phyloP scores from a whole-genome alignment of 2,329 filamentous ascomycete genomes.

The Alternaria postmessia region DNA sequence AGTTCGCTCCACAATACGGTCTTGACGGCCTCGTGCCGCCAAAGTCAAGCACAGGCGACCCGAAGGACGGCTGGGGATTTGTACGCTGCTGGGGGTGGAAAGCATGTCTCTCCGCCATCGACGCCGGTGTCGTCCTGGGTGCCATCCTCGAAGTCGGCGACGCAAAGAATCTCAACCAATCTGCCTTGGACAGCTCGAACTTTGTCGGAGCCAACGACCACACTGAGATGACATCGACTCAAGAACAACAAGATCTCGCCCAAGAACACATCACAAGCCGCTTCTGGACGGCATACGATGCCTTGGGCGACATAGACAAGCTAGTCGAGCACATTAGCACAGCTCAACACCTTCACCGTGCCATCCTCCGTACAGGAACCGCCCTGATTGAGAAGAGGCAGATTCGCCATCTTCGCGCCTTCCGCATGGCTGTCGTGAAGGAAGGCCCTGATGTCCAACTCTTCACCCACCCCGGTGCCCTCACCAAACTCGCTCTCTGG shows the following conservation, averaged over 20 bases:
- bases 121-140: conserved; percentile 91
- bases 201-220: conserved; percentile 38
- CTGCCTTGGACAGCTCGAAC: conserved; percentile 43
- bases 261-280: conserved; percentile 59
- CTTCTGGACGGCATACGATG: conserved; percentile 68
- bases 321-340: conserved; percentile 79
- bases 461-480: conserved; percentile 89
- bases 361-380: conserved; percentile 92
- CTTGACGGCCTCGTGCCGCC: conserved; percentile 91
- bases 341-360: conserved; percentile 87
- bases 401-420: conserved; percentile 89
- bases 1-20: conserved; percentile 92
- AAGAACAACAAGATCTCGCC: conserved; percentile 40
- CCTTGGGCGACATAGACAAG: conserved; percentile 67
- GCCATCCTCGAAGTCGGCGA: conserved; percentile 91
- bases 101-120: conserved; percentile 89
- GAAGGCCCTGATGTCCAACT: conserved; percentile 91
- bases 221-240: conserved; percentile 31
- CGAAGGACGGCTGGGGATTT: conserved; percentile 95
- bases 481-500: conserved; percentile 95
- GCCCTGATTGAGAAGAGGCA: conserved; percentile 91
- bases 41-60: conserved; percentile 66
- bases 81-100: conserved; percentile 98
- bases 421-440: conserved; percentile 94
- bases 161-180: conserved; percentile 53